Base-by-base conservation (phyloP, 805 yeast genomes). In the Starmerella potacharoeniae region DNA sequence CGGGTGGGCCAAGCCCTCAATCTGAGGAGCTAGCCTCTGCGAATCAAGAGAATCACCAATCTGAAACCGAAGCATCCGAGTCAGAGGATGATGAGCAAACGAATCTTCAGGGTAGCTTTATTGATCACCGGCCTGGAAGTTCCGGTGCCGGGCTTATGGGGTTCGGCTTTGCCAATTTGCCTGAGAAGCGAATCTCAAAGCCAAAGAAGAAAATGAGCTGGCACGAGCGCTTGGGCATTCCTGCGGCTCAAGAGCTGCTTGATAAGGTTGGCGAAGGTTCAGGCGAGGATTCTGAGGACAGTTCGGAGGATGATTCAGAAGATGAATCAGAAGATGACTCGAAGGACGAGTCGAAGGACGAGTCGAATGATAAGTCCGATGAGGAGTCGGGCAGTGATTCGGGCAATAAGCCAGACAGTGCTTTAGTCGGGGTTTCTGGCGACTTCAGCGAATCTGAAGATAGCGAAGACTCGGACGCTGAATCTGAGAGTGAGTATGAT, bases 121-220 rank as follows among this genome's bases (percentile, higher is more conserved):
- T 85, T 13, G 96, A 87, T 66, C 75, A 81, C 65, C 73, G 95
- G 59, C 55, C 55, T 5, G 40, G 31, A 29, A 34, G 40, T n/a
- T 10, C 31, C 7, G 89, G 91, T 0, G 69, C 76, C 2, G 76
- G 75, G 49, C 71, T 73, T 35, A 89, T 53, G 13, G 58, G 54
- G 0, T 56, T 58, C 44, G 62, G 62, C 7, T 60, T 60, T 44
- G 17, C 48, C 1, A 44, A 0, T 70, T 76, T 54, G 91, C 95
- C 1, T 62, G 65, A 58, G 62, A 64, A 40, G 59, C 57, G 22
- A 3, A 30, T 8, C 8, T 34, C 34, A 7, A 58, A 56, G 53
- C 42, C 52, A 9, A 31, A 34, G 10, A 54, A 53, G 53, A 60
- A 58, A 51, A 41, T 48, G 16, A 54, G 55, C 46, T 65, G 66